Evolutionary conservation across 352 stramenopile genomes (phyloP).

Genomic region (Phytophthora ohioensis): DNA sequence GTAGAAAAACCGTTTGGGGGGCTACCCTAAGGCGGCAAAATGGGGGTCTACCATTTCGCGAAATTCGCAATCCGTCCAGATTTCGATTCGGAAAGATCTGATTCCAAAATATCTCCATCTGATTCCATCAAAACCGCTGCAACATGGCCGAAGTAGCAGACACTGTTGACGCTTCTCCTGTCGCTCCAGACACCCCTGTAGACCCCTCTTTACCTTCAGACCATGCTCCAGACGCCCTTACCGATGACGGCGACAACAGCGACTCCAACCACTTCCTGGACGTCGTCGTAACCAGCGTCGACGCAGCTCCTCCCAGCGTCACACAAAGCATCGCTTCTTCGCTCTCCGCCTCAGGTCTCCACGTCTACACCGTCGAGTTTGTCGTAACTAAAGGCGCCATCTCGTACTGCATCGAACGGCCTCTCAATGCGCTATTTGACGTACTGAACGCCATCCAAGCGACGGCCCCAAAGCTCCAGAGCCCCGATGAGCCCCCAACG

Average conservation of each 20-base stretch:
- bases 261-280: constrained; percentile 51
- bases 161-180: constrained; percentile 9
- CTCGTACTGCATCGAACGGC: constrained; percentile 66
- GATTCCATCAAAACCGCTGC: neutral
- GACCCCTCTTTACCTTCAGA: neutral
- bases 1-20: too few species aligned
- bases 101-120: neutral
- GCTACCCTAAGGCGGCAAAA: too few species aligned
- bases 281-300: constrained; percentile 75
- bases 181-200: neutral
- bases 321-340: constrained; percentile 50
- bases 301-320: constrained; percentile 45
- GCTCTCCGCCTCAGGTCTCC: constrained; percentile 42
- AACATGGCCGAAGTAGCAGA: neutral
- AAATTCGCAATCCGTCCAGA: too few species aligned
- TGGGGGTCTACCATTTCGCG: too few species aligned
- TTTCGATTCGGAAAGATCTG: neutral
- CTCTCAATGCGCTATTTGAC: constrained; percentile 51
- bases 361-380: constrained; percentile 64
- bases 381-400: constrained; percentile 59
- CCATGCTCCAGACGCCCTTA: neutral
- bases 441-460: constrained; percentile 44
- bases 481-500: neutral
- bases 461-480: constrained; percentile 3
- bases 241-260: neutral